phyloP scores from a whole-genome alignment of 805 yeast species.

The Candida ipomoeae region DNA sequence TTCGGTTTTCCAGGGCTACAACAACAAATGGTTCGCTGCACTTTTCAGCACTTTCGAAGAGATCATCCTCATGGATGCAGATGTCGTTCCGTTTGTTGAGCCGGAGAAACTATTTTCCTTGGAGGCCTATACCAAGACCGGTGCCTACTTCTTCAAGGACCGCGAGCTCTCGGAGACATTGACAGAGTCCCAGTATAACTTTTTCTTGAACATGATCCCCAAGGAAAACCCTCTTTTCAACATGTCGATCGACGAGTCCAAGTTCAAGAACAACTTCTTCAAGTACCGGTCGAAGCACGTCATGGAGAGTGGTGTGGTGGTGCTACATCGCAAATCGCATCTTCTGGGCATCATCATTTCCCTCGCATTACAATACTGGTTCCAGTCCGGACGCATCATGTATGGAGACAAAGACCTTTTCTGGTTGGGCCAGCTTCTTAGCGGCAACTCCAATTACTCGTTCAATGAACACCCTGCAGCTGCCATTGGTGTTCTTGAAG shows the following conservation, averaged over 20 bases:
- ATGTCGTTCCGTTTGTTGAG: conserved; percentile 15
- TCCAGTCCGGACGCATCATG: conserved; percentile 21
- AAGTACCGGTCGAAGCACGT: conserved; percentile 21
- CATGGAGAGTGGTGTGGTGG: conserved; percentile 38
- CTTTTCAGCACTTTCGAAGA: conserved; percentile 30
- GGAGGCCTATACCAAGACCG: conserved; percentile 17
- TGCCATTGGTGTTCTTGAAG: conserved; percentile 20
- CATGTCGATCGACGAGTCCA: conserved; percentile 6
- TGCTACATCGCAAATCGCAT: conserved; percentile 23
- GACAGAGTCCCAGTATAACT: conserved; percentile 6
- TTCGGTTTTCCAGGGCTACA: conserved; percentile 27
- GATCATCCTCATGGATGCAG: conserved; percentile 17
- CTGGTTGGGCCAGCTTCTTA: conserved; percentile 29
- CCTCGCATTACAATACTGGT: conserved; percentile 13
- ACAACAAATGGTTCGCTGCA: conserved; percentile 19
- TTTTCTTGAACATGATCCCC: conserved; percentile 13
- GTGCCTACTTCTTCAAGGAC: conserved; percentile 32
- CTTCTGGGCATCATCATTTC: conserved; percentile 15
- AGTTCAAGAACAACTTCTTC: conserved; percentile 14
- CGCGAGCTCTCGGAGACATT: conserved; percentile 16
- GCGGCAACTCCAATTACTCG: conserved; percentile 17
- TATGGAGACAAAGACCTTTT: conserved; percentile 27
- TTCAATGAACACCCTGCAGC: conserved; percentile 21
- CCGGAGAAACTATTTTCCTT: conserved; percentile 11
- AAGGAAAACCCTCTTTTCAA: conserved; percentile 5